Evolutionary conservation across 192 early-diverging fungal species (phyloP).

Genomic region (Gaertneriomyces sp.): DNA sequence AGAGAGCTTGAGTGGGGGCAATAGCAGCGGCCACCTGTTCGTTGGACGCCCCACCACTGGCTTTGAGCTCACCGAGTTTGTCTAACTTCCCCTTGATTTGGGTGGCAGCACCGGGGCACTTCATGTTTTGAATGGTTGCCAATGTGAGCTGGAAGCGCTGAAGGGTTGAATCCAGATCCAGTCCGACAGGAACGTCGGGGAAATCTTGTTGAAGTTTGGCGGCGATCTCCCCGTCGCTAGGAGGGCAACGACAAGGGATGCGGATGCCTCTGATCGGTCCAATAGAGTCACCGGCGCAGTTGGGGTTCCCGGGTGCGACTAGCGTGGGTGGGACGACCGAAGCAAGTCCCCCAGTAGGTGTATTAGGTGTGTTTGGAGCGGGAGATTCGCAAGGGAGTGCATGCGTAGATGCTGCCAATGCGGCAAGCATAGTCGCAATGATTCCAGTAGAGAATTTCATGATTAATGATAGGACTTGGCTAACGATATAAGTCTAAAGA

Average conservation of each 20-base stretch:
- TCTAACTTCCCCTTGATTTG: slow-evolving; percentile 13
- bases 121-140: slow-evolving; percentile 17
- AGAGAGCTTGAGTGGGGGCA: neutral
- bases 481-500: no score
- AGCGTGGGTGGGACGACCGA: slow-evolving; percentile 12
- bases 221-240: slow-evolving; percentile 13
- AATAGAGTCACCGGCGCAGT: slow-evolving; percentile 23
- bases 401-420: no score
- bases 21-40: slow-evolving; percentile 14
- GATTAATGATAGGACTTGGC: no score
- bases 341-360: no score
- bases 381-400: no score
- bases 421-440: no score
- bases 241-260: slow-evolving; percentile 29
- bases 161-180: slow-evolving; percentile 22
- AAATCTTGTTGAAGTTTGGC: slow-evolving; percentile 12
- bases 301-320: slow-evolving; percentile 22
- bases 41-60: slow-evolving; percentile 6
- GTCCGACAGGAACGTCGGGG: slow-evolving; percentile 13
- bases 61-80: slow-evolving; percentile 18
- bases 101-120: slow-evolving; percentile 16
- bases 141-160: slow-evolving; percentile 19
- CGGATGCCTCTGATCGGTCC: slow-evolving; percentile 18
- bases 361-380: no score
- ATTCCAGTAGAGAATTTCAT: no score